Evolutionary conservation across 2,329 filamentous ascomycete genomes (phyloP).

Genomic region (Xylaria hypoxylon): DNA sequence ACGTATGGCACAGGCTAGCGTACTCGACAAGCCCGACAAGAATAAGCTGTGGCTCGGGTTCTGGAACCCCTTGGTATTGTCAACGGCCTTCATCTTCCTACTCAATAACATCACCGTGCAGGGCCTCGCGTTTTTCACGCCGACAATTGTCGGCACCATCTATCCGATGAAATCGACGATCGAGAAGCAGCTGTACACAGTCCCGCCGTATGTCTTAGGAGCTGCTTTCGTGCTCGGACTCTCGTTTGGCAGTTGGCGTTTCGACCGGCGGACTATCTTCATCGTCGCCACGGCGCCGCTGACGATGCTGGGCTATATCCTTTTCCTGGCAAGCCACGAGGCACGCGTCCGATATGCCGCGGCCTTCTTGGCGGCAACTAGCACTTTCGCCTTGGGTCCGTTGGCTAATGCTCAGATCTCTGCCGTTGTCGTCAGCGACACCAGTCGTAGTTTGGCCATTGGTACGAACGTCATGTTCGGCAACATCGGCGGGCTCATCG

Average conservation of each 20-base stretch:
- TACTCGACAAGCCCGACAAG: slow-evolving; percentile 72
- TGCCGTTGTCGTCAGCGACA: slow-evolving; percentile 78
- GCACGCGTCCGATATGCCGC: slow-evolving; percentile 72
- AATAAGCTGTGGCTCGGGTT: slow-evolving; percentile 72
- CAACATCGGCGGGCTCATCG: slow-evolving; percentile 76
- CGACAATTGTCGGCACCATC: slow-evolving; percentile 77
- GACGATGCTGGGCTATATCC: slow-evolving; percentile 76
- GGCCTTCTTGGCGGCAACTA: slow-evolving; percentile 75
- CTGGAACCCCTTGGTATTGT: slow-evolving; percentile 65
- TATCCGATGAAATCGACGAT: slow-evolving; percentile 69
- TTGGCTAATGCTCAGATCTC: slow-evolving; percentile 75
- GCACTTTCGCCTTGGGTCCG: slow-evolving; percentile 72
- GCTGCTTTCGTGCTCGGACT: slow-evolving; percentile 74
- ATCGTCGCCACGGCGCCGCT: slow-evolving; percentile 70
- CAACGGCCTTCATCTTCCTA: slow-evolving; percentile 46
- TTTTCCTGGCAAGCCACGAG: slow-evolving; percentile 71
- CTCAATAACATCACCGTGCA: slow-evolving; percentile 71
- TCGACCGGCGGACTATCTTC: slow-evolving; percentile 70
- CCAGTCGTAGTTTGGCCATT: slow-evolving; percentile 74
- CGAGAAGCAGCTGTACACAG: slow-evolving; percentile 75
- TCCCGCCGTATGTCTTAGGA: slow-evolving; percentile 77
- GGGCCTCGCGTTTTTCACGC: slow-evolving; percentile 75
- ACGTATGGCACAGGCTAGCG: slow-evolving; percentile 69
- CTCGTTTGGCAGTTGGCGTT: slow-evolving; percentile 70
- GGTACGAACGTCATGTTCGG: slow-evolving; percentile 77